Conservation (phyloP, 768 basidiomycete genomes). For the Astraeus odoratus region DNA sequence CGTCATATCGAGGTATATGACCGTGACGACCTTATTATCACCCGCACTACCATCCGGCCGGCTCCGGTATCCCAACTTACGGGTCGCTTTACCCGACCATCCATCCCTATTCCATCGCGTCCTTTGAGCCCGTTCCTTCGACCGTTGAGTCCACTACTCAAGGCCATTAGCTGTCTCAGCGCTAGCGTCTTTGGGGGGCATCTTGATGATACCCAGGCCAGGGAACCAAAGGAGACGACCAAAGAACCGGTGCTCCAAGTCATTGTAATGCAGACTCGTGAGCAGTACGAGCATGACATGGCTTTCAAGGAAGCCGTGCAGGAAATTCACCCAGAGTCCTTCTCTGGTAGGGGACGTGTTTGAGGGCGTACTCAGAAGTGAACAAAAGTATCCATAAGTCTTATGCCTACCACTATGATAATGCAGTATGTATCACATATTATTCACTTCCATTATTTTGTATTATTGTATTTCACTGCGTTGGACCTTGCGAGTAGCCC, state of each 20-base stretch:
- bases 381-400: neutral
- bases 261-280: slow-evolving; percentile 28
- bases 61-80: slow-evolving; percentile 17
- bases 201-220: slow-evolving; percentile 19
- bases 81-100: slow-evolving; percentile 24
- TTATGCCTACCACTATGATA: neutral
- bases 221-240: slow-evolving; percentile 6
- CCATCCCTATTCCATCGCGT: slow-evolving; percentile 23
- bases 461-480: neutral
- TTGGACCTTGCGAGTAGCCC: neutral
- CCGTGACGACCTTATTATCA: slow-evolving; percentile 27
- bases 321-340: slow-evolving; percentile 21
- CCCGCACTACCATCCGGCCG: slow-evolving; percentile 35
- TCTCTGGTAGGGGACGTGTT: slow-evolving; percentile 8
- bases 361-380: neutral
- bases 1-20: slow-evolving; percentile 20
- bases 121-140: slow-evolving; percentile 20
- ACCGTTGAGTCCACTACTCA: slow-evolving; percentile 17
- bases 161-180: slow-evolving; percentile 29
- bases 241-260: slow-evolving; percentile 24
- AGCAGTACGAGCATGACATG: slow-evolving; percentile 27
- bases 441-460: neutral
- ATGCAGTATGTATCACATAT: neutral
- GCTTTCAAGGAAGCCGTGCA: slow-evolving; percentile 26
- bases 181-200: slow-evolving; percentile 28